These are phyloP conservation scores for Penicillium sp. DNA, from an alignment of 2,329 filamentous ascomycete genomes.

Conservation along the genomic window DNA sequence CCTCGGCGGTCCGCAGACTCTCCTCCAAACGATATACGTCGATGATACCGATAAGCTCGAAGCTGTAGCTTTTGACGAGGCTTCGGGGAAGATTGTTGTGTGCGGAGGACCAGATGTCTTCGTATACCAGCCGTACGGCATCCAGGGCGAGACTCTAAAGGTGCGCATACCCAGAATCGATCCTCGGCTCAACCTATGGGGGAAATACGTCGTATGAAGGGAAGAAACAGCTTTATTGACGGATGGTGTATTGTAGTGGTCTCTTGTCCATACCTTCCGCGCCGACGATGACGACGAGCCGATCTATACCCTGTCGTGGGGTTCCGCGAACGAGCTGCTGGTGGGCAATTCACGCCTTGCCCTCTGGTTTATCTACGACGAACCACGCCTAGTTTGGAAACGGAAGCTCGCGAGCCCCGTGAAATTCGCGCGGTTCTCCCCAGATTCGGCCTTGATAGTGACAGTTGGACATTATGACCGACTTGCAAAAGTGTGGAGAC, in stretches of 20 bases:
- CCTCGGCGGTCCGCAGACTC: slow-evolving; percentile 67
- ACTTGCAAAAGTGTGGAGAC: slow-evolving; percentile 88
- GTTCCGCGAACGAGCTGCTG: slow-evolving; percentile 77
- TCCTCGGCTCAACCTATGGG: slow-evolving; percentile 11
- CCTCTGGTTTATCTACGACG: slow-evolving; percentile 61
- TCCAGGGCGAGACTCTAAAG: slow-evolving; percentile 70
- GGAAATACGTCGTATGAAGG: background rate
- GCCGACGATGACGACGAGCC: slow-evolving; percentile 45
- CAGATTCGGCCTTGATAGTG: slow-evolving; percentile 83
- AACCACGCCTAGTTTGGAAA: slow-evolving; percentile 63
- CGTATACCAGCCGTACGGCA: slow-evolving; percentile 73
- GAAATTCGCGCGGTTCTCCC: slow-evolving; percentile 75
- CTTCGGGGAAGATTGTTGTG: slow-evolving; percentile 78
- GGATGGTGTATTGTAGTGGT: slow-evolving; percentile 46
- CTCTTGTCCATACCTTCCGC: slow-evolving; percentile 53
- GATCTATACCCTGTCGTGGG: slow-evolving; percentile 75
- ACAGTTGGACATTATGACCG: slow-evolving; percentile 75
- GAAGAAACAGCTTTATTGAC: slow-evolving; percentile 14
- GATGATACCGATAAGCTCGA: slow-evolving; percentile 68
- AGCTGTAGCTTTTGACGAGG: slow-evolving; percentile 77
- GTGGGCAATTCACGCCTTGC: slow-evolving; percentile 68
- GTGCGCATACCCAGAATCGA: slow-evolving; percentile 46
- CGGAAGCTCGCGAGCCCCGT: slow-evolving; percentile 69
- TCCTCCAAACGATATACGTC: slow-evolving; percentile 89
- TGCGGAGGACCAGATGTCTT: slow-evolving; percentile 67